A percentile compares a stretch with the other conserved stretches of the same genome.
These are phyloP conservation scores for Phanerochaete carnosa DNA, from an alignment of 768 basidiomycete genomes.

Conservation along the genomic window DNA sequence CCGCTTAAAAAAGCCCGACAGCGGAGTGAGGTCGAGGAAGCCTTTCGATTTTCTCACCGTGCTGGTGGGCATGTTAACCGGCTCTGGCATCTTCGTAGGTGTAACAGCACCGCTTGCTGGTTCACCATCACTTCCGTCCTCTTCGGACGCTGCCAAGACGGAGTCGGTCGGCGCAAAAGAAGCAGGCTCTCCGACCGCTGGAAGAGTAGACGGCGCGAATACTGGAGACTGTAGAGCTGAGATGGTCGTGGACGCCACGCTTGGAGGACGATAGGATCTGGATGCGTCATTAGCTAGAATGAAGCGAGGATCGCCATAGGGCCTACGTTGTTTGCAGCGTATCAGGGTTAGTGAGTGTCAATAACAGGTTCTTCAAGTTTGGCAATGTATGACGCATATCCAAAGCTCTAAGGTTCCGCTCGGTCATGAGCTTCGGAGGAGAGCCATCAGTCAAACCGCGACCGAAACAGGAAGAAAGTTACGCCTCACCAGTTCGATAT, in stretches of 20 bases:
- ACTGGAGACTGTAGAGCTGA: slow-evolving; percentile 12
- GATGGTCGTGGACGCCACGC: slow-evolving; percentile 10
- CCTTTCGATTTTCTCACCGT: slow-evolving; percentile 20
- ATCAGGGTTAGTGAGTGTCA: slow-evolving; percentile 79
- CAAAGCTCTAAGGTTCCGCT: slow-evolving; percentile 81
- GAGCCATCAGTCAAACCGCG: slow-evolving; percentile 8
- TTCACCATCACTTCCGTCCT: slow-evolving; percentile 30
- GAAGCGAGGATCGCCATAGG: background rate
- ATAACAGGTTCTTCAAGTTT: slow-evolving; percentile 90
- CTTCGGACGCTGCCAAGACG: background rate
- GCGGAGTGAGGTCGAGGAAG: slow-evolving; percentile 60
- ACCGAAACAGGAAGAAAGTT: slow-evolving; percentile 17
- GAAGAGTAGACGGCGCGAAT: background rate
- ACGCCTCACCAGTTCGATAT: slow-evolving; percentile 83
- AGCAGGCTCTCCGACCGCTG: background rate
- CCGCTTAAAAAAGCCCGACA: slow-evolving; percentile 63
- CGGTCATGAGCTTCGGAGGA: slow-evolving; percentile 74
- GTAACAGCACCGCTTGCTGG: slow-evolving; percentile 56
- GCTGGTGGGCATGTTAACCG: background rate
- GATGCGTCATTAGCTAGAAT: background rate
- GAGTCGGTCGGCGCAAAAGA: background rate
- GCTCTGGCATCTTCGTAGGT: slow-evolving; percentile 36
- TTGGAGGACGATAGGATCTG: slow-evolving; percentile 7
- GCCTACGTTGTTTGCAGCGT: slow-evolving; percentile 45
- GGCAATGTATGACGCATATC: slow-evolving; percentile 96